Evolutionary conservation across 192 early-diverging fungal genomes (phyloP), one percentile per base, ranked within the genome.

Genomic region (Entomortierella chlamydospora): DNA sequence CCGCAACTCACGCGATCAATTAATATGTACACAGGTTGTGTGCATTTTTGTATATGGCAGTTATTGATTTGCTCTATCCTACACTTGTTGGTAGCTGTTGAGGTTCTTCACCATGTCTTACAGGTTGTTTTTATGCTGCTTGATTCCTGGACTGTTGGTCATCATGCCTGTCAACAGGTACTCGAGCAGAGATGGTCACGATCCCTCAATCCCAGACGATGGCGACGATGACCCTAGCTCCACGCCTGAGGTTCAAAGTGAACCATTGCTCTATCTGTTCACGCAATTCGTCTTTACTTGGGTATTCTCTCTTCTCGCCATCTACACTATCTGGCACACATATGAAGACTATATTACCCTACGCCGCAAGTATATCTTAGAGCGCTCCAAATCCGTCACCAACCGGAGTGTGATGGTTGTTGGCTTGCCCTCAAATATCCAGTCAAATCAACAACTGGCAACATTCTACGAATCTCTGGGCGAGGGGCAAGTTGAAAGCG

Each of bases 401-500:
- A 74, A 91, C 13, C 88, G 92, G 25, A 91, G 91, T 12, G 86
- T 94, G 17, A 88, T 94, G 86, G 83, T 94, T 7, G 87, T 89
- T 0, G 89, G 88, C 4, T 82, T 94, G 30, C 93, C 93, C 5
- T 57, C 86, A 0, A 74, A 81, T n/a, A 73, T 92, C 23, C 87
- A 91, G 41, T 68, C 80, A 1, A 86, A 90, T 50, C 25, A 52
- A 12, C 73, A 73, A 17, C 82, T 94, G 50, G 87, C 90, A 51
- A 87, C 89, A 51, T 94, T 89, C 80, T 94, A 90, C 68, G 87
- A 90, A 22, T 68, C 73, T 0, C 29, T 93, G 11, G 84, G 84
- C 23, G 74, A 89, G 30, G 93, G 93, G 23, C 64, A 62, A 2
- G 90, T 95, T 11, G 90, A 95, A 63, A 84, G 73, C 29, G 91